These are phyloP conservation scores for Leucogyrophana mollusca DNA, from an alignment of 768 basidiomycete species.

Conservation along the genomic window DNA sequence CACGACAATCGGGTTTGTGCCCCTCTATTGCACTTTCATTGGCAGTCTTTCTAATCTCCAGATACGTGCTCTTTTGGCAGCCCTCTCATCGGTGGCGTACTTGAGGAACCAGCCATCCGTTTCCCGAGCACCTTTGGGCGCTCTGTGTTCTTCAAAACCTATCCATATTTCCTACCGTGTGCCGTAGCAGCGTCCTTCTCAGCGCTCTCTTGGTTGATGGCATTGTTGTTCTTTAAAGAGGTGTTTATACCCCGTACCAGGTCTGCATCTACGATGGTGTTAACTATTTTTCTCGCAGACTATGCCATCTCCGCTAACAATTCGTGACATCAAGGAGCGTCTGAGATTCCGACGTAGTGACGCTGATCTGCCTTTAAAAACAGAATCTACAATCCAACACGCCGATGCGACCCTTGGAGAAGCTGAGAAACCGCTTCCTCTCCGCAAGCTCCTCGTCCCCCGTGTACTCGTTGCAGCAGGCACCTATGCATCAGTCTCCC, in stretches of 20 bases:
- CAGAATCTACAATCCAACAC: too few relatives aligned
- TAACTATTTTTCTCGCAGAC: neutral
- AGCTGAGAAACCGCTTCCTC: slow-evolving; percentile 33
- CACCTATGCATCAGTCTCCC: slow-evolving; percentile 59
- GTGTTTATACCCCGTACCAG: slow-evolving; percentile 16
- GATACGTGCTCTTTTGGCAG: slow-evolving; percentile 26
- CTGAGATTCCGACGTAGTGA: neutral
- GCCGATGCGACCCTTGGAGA: neutral
- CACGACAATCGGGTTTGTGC: slow-evolving; percentile 35
- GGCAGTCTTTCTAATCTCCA: neutral
- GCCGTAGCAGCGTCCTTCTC: slow-evolving; percentile 57
- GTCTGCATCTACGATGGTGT: neutral
- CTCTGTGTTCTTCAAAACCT: slow-evolving; percentile 54
- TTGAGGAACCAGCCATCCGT: slow-evolving; percentile 61
- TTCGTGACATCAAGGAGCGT: neutral
- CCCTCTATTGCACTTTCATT: slow-evolving; percentile 25
- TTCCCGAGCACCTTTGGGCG: slow-evolving; percentile 57
- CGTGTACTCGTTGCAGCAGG: slow-evolving; percentile 51
- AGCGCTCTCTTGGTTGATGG: slow-evolving; percentile 45
- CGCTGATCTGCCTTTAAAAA: too few relatives aligned
- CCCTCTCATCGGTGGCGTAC: slow-evolving; percentile 61
- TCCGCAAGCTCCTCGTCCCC: slow-evolving; percentile 45
- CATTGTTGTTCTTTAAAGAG: slow-evolving; percentile 51
- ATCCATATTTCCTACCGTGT: slow-evolving; percentile 70
- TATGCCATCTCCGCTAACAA: neutral